These are phyloP conservation scores for Zancudomyces culisetae DNA, from an alignment of 371 early-diverging fungal species.

Conservation along the genomic window DNA sequence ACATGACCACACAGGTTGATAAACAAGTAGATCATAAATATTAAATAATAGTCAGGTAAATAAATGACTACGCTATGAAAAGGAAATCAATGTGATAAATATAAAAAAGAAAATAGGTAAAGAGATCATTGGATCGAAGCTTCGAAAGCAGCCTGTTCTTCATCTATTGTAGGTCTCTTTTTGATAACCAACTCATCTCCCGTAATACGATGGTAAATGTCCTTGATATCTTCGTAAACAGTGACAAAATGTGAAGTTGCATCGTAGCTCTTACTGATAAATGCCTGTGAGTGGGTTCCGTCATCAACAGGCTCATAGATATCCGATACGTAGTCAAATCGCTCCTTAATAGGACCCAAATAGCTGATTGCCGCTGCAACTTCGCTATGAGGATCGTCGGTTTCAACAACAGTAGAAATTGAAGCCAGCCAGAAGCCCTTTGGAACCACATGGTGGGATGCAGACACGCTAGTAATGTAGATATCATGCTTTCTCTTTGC, in stretches of 20 bases:
- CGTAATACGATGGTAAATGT: slow-evolving; percentile 75
- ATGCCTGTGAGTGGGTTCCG: slow-evolving; percentile 67
- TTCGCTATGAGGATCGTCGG: slow-evolving; percentile 70
- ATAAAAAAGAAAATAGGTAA: neutral
- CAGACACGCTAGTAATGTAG: slow-evolving; percentile 81
- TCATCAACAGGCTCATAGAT: slow-evolving; percentile 67
- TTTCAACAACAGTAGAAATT: slow-evolving; percentile 87
- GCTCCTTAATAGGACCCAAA: slow-evolving; percentile 78
- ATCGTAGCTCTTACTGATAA: slow-evolving; percentile 88
- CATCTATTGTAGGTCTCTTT: slow-evolving; percentile 14
- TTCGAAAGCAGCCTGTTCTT: slow-evolving; percentile 4
- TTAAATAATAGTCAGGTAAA: too few species aligned
- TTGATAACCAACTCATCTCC: slow-evolving; percentile 67
- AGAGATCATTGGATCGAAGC: neutral
- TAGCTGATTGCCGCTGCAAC: slow-evolving; percentile 69
- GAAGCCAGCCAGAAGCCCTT: slow-evolving; percentile 75
- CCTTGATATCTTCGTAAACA: slow-evolving; percentile 88
- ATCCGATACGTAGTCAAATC: slow-evolving; percentile 68
- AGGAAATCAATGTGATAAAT: too few species aligned
- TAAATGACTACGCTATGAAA: too few species aligned
- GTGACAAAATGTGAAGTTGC: slow-evolving; percentile 98
- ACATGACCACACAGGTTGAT: too few species aligned
- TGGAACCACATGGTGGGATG: slow-evolving; percentile 77
- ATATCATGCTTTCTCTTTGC: slow-evolving; percentile 80
- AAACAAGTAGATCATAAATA: too few species aligned